Conservation (phyloP, 2,329 filamentous ascomycete genomes). For the Fusarium phyllophilum region DNA sequence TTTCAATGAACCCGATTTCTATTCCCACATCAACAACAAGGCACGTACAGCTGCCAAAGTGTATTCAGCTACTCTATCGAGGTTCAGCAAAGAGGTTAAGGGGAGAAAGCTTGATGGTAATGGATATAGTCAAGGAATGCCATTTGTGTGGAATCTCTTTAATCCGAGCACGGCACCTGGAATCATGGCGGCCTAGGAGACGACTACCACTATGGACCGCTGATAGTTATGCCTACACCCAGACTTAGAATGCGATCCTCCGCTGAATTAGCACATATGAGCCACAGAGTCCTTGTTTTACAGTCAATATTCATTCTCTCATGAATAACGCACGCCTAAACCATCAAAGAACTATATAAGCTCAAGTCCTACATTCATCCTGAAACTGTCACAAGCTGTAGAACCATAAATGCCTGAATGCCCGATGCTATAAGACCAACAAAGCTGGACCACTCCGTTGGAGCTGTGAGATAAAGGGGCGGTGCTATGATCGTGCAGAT, state of each 20-base stretch:
- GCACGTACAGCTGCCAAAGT: neutral
- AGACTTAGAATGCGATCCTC: too few relatives aligned
- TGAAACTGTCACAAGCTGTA: neutral
- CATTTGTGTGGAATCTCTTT: neutral
- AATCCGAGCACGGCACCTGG: neutral
- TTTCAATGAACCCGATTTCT: neutral
- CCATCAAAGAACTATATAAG: too few relatives aligned
- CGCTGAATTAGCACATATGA: too few relatives aligned
- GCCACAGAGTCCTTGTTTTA: too few relatives aligned
- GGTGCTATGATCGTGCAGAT: neutral
- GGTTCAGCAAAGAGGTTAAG: accelerated
- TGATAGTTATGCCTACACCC: too few relatives aligned
- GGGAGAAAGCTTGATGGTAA: accelerated
- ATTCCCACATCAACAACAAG: neutral
- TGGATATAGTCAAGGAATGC: neutral
- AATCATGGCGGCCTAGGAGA: neutral
- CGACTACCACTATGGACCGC: too few relatives aligned
- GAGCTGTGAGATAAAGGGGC: neutral
- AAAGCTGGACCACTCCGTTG: neutral
- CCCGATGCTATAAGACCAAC: neutral
- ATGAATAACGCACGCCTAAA: too few relatives aligned
- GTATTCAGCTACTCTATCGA: accelerated
- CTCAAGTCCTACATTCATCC: neutral
- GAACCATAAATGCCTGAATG: neutral
- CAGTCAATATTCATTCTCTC: too few relatives aligned